These are phyloP conservation scores for Geotrichum fermentans DNA, from an alignment of 1,139 yeast species.

Conservation along the genomic window DNA sequence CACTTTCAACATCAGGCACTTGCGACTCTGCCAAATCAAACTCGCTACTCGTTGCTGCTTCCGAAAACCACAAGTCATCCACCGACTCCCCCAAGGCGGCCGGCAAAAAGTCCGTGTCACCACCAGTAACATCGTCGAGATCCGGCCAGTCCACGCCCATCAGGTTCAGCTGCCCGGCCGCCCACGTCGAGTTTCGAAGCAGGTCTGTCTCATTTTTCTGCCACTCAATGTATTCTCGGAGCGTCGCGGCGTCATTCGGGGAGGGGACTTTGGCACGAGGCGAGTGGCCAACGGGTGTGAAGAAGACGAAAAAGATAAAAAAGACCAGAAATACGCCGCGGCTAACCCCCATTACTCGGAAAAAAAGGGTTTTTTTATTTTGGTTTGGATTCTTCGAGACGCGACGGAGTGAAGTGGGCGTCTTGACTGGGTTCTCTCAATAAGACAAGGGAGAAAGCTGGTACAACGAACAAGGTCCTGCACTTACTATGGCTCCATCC, in stretches of 20 bases:
- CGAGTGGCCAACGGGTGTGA: conserved; percentile 30
- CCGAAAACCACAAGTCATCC: conserved; percentile 48
- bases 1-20: not conserved
- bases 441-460: too few relatives aligned
- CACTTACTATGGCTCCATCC: too few relatives aligned
- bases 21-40: too few relatives aligned
- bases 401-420: too few relatives aligned
- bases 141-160: conserved; percentile 52
- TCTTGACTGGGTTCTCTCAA: too few relatives aligned
- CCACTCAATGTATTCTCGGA: conserved; percentile 35
- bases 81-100: conserved; percentile 49
- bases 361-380: too few relatives aligned
- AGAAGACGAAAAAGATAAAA: conserved; percentile 28
- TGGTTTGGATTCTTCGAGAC: too few relatives aligned
- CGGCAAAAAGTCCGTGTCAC: conserved; percentile 48
- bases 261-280: conserved; percentile 29
- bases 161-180: conserved; percentile 60
- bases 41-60: conserved; percentile 20
- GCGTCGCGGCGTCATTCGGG: conserved; percentile 31
- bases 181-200: conserved; percentile 44
- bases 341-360: conserved; percentile 29
- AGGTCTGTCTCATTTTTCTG: conserved; percentile 36
- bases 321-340: conserved; percentile 29
- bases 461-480: too few relatives aligned
- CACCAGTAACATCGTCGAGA: too few relatives aligned